Percentiles rank a stretch among this genome's conserved stretches.
Evolutionary conservation across 345 rosid genomes (phyloP).

Genomic region (Kandelia obovata): DNA sequence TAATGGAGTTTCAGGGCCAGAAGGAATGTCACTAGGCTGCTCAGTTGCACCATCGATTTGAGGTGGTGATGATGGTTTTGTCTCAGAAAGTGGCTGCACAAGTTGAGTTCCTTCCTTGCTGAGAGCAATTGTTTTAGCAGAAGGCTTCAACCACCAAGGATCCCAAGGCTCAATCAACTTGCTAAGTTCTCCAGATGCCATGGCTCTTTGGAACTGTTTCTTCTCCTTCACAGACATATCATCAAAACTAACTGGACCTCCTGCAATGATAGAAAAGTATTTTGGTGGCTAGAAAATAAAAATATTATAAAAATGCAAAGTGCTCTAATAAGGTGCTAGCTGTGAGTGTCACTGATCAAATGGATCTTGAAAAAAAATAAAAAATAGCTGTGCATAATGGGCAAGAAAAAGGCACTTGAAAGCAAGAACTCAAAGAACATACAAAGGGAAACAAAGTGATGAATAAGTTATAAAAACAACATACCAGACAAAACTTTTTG

Average conservation of each 20-base stretch:
- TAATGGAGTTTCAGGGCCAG: conserved; percentile 65
- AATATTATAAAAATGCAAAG: background rate
- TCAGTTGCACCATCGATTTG: conserved; percentile 21
- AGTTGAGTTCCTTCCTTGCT: conserved; percentile 61
- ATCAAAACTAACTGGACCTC: conserved; percentile 50
- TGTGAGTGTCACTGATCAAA: background rate
- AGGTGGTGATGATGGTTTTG: conserved; percentile 19
- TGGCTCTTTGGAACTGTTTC: conserved; percentile 73
- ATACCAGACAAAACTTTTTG: conserved; percentile 64
- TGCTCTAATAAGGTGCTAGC: background rate
- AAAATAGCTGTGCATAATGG: background rate
- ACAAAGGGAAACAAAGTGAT: background rate
- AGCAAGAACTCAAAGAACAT: background rate
- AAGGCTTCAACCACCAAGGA: conserved; percentile 90
- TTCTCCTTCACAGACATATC: conserved; percentile 72
- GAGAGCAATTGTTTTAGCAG: conserved; percentile 55
- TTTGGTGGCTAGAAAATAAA: background rate
- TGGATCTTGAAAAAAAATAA: background rate
- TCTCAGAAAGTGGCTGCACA: conserved; percentile 42
- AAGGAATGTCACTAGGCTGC: conserved; percentile 48
- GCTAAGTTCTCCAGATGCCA: conserved; percentile 87
- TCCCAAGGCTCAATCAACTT: conserved; percentile 90
- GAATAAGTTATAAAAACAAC: background rate
- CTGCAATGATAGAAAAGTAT: conserved; percentile 25
- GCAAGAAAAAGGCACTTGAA: conserved; percentile 6